Base-by-base conservation (phyloP, 2,329 filamentous ascomycete genomes). In the Grosmannia clavigera region DNA sequence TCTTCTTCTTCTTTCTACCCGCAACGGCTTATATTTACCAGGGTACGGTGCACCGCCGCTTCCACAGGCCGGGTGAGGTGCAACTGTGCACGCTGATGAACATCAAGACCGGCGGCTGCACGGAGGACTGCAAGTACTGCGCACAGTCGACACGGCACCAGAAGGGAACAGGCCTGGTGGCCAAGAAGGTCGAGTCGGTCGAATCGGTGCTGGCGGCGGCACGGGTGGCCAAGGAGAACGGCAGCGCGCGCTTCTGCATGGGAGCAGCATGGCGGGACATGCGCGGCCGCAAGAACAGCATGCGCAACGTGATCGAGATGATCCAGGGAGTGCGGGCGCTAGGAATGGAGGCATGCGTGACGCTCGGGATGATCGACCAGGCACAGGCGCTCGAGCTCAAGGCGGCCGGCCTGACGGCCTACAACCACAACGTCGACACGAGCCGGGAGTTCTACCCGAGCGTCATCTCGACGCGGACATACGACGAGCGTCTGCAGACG, bases 81-180 rank as follows among this genome's bases (percentile, higher is more conserved):
- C 91, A 96, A 73, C 87, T 95, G 74, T 96, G 91, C 76, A 96
- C 91, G 0, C 79, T 96, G 61, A 95, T 95, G 88, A 95, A 95
- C 78, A 96, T 96, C 78, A 96, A 96, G 72, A 95, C 90, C 10
- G 91, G 91, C 59, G 91, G 91, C 55, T 96, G 91, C 74, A 90
- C 84, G 66, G 91, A 95, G 72, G 91, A 96, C 73, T 96, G 91
- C 75, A 90, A 87, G 29, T 96, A 96, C 81, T 95, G 90, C 72
- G 88, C 90, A 2, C 90, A 95, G 73, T 92, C 90, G 5, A 90
- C 88, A 6, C 86, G 88, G 31, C 87, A 95, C 79, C 74, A 81
- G 61, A 78, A 89, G 46, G 88, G 88, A 50, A 85, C 91, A 4
- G 89, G 90, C 9, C 80, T 95, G 38, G 82, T 89, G 69, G 88